Evolutionary conservation across 2,329 filamentous ascomycete genomes (phyloP), one percentile per base, ranked within the genome.

Genomic region (Aspergillus alliaceus): DNA sequence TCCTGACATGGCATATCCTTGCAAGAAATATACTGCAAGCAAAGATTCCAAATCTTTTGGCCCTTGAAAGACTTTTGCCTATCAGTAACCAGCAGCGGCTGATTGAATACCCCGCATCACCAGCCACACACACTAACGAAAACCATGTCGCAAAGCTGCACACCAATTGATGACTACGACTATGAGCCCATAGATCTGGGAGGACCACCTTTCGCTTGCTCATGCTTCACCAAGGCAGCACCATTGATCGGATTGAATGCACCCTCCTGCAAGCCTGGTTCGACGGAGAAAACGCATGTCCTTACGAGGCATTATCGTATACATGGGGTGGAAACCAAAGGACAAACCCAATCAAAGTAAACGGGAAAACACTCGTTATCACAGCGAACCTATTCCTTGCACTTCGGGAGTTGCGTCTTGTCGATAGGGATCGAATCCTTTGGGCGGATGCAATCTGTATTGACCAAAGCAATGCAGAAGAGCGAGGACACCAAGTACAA

Each of bases 331-430:
- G n/a, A 2, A 39, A 3, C n/a, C n/a, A 18, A 20, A 39, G 2
- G 2, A 12, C 20, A 9, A 9, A 20, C 8, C 18, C 1, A 3
- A 6, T 39, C 9, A 15, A 1, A 12, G 20, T 39, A 18, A 20
- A 20, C 2, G 35, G 35, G 6, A 20, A 39, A 1, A 5, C 0
- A 0, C 35, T 20, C 6, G n/a, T 8, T 0, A 2, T 39, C 6
- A 39, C 35, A 6, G n/a, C 1, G 1, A 39, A 20, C n/a, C 1
- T 39, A 20, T 39, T 18, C 35, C 3, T 20, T 8, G n/a, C 15
- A 0, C 35, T 39, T 9, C 35, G 12, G 35, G 1, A 39, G 2
- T 18, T 39, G 18, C 35, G 35, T 9, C 1, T 11, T 1, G n/a
- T 1, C 4, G n/a, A 20, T 39, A 4, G 12, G n/a, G 35, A 39